Base-by-base conservation (phyloP, 331 rosid genomes). In the Rhamnella rubrinervis region DNA sequence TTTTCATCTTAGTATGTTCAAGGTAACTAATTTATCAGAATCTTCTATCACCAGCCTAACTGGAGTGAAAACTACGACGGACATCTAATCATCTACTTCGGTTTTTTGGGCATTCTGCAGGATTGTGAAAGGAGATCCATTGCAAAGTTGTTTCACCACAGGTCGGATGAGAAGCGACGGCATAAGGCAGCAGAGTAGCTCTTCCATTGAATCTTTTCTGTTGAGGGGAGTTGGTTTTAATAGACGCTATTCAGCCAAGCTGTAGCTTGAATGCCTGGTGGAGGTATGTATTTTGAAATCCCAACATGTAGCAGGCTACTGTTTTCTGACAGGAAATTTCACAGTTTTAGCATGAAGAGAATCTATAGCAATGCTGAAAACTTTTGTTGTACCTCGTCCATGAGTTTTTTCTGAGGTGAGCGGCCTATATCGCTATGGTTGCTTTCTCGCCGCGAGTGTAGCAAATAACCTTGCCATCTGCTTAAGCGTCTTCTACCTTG, bases 41-140 rank as follows among this genome's bases (percentile, higher is more conserved):
- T 53, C 15, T 31, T 31, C 25, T 59, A 65, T 47, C 70, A 60
- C 60, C 19, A 60, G 16, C 65, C 38, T 61, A 39, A 37, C 52
- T 76, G 39, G 57, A 65, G 37, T 75, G 23, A 67, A 53, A 69
- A 51, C 71, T 13, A 26, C n/a, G 19, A 64, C 12, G 10, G 11
- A 20, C 16, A 8, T 26, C 31, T 8, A 21, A 21, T 57, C 25
- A 12, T 58, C 44, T 10, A 38, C 15, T 23, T 6, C 17, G 17
- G 6, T 38, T 3, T 8, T 52, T 26, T 53, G 37, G 37, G 50
- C 16, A 59, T 6, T 8, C 55, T 37, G 52, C 89, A 93, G 97
- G 98, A 93, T 61, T 93, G 97, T 23, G 98, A 93, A 78, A 87
- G 98, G 79, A 87, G 98, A 82, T 74, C 85, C 84, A 90, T 90